Conservation (phyloP, 306 rosid genomes). For the Mimosa bimucronata region DNA sequence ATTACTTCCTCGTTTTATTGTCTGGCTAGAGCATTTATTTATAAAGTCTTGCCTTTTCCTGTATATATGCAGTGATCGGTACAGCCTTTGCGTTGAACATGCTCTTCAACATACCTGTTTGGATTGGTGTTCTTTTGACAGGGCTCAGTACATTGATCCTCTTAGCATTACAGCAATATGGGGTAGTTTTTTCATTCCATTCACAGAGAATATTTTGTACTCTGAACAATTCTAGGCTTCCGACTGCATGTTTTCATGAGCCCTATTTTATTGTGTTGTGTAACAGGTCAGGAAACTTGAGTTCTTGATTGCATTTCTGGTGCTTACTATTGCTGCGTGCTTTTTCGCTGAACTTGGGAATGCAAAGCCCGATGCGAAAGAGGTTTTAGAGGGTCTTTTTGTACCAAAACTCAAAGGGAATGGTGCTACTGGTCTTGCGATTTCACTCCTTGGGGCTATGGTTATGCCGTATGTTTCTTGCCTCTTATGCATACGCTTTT, state of each 20-base stretch:
- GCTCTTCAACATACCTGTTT: conserved; percentile 56
- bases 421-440: conserved; percentile 97
- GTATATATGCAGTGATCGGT: conserved; percentile 46
- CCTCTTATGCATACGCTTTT: conserved; percentile 12
- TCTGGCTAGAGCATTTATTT: neutral
- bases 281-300: conserved; percentile 95
- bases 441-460: conserved; percentile 99
- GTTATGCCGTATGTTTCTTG: conserved; percentile 92
- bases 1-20: neutral
- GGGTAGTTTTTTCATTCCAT: conserved; percentile 57
- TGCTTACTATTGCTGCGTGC: conserved; percentile 87
- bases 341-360: conserved; percentile 48
- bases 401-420: conserved; percentile 82
- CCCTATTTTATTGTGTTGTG: conserved; percentile 5
- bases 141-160: conserved; percentile 63
- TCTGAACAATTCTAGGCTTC: conserved; percentile 8
- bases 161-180: conserved; percentile 85
- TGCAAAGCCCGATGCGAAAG: conserved; percentile 37
- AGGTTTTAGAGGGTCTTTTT: conserved; percentile 43
- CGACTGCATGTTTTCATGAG: conserved; percentile 24
- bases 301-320: conserved; percentile 87
- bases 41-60: neutral
- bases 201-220: neutral
- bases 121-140: conserved; percentile 59
- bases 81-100: conserved; percentile 63